Conservation (phyloP, 139 green algal species). For the Trebouxia sp. region DNA sequence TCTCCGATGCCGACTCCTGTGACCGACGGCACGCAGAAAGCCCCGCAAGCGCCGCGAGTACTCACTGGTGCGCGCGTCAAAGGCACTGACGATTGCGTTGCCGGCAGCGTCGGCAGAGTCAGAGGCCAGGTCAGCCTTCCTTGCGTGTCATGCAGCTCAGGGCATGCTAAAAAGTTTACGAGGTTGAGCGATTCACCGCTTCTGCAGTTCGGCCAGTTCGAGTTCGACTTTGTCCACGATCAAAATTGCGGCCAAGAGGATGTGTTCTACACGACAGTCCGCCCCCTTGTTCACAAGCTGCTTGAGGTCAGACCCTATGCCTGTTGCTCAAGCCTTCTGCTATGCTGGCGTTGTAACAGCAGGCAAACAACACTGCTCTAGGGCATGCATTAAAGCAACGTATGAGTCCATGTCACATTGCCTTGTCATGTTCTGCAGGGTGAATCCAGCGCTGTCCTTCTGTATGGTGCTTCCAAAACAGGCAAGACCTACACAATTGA, state of each 20-base stretch:
- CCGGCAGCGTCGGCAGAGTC: not conserved
- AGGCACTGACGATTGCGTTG: not conserved
- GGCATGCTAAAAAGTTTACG: no score
- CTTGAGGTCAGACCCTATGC: not conserved
- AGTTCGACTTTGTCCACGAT: constrained; percentile 2
- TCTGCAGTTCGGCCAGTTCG: constrained; percentile 10
- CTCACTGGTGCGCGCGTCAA: not conserved
- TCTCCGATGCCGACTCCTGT: not conserved
- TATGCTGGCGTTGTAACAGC: no score
- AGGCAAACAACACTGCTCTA: not conserved
- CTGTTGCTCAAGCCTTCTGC: no score
- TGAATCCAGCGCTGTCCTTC: not conserved
- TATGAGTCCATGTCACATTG: not conserved
- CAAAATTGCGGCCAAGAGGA: constrained; percentile 17
- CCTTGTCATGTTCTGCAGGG: not conserved
- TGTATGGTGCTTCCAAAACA: constrained; percentile 22
- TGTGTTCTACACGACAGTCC: constrained; percentile 8
- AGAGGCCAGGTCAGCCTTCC: not conserved
- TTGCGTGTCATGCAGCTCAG: not conserved
- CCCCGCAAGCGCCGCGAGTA: not conserved
- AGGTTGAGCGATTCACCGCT: no score
- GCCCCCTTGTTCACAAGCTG: constrained; percentile 8
- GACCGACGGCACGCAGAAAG: not conserved
- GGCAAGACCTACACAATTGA: constrained; percentile 18
- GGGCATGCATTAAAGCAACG: not conserved